phyloP scores from a whole-genome alignment of 345 rosid genomes.

The Eucalyptus sideroxylon region DNA sequence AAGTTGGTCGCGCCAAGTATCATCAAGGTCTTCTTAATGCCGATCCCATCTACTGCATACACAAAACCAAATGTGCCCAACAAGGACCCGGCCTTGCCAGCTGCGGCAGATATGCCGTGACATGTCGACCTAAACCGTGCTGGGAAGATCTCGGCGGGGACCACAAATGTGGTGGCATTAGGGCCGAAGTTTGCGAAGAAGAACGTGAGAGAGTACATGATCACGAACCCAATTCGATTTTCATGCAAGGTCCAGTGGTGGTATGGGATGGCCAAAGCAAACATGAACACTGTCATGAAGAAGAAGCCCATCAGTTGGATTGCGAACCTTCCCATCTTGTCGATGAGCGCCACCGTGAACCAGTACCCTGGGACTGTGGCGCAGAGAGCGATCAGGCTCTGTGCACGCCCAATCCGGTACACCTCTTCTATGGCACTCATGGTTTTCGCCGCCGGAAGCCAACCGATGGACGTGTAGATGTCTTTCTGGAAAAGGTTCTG shows the following conservation, averaged over 20 bases:
- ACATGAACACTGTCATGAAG: constrained; percentile 6
- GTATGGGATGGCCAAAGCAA: constrained; percentile 1
- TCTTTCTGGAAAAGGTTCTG: constrained; percentile 33
- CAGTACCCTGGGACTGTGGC: constrained; percentile 7
- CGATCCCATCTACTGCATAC: not conserved
- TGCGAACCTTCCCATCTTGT: not conserved
- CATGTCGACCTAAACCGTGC: constrained; percentile 2
- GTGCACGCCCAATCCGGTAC: not conserved
- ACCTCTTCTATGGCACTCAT: not conserved
- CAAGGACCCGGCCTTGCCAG: not conserved
- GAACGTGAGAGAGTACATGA: not conserved
- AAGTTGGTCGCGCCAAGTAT: not conserved
- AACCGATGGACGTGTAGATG: not conserved
- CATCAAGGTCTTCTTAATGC: not conserved
- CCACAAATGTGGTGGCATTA: not conserved
- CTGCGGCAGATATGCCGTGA: not conserved
- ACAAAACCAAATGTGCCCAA: constrained; percentile 1
- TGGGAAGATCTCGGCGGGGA: not conserved
- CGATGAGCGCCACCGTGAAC: constrained; percentile 1
- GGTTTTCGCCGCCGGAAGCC: not conserved
- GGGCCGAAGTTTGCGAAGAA: not conserved
- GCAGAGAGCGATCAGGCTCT: constrained; percentile 2
- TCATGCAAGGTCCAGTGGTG: not conserved
- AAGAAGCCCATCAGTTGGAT: constrained; percentile 2
- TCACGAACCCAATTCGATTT: not conserved